Percentiles rank a stretch among this genome's conserved stretches.
Evolutionary conservation across 139 green algal species (phyloP).

Genomic region (Deuterostichococcus epilithicus): DNA sequence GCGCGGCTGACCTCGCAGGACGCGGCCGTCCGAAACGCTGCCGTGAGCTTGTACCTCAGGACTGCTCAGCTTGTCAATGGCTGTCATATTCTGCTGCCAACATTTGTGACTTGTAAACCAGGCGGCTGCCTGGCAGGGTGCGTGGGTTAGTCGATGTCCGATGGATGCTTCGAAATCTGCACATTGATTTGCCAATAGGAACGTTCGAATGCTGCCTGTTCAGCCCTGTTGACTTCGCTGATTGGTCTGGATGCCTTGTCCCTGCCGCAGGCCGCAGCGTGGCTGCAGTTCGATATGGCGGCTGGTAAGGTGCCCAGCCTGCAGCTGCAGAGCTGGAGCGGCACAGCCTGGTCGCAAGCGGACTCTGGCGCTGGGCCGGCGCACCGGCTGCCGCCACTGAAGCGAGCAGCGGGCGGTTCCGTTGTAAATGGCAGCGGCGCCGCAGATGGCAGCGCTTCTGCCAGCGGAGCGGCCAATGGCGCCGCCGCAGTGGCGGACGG

Average conservation of each 20-base stretch:
- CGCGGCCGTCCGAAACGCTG: conserved; percentile 14
- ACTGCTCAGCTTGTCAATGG: neutral
- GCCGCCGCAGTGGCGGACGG: neutral
- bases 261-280: conserved; percentile 36
- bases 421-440: neutral
- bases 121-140: too few relatives aligned
- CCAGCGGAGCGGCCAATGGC: too few relatives aligned
- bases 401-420: too few relatives aligned
- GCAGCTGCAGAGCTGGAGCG: conserved; percentile 34
- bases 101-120: neutral
- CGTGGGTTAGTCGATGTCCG: conserved; percentile 3
- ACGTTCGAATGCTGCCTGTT: too few relatives aligned
- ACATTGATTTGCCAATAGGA: too few relatives aligned
- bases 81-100: neutral
- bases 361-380: neutral
- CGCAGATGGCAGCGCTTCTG: too few relatives aligned
- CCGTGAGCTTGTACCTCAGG: conserved; percentile 20
- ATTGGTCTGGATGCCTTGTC: too few relatives aligned
- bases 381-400: neutral
- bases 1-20: conserved; percentile 28
- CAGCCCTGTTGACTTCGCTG: too few relatives aligned
- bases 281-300: conserved; percentile 44
- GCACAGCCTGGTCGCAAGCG: conserved; percentile 14
- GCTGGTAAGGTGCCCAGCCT: conserved; percentile 29
- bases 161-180: neutral